These are phyloP conservation scores for Phialemonium atrogriseum DNA, from an alignment of 2,329 filamentous ascomycete genomes.

Conservation along the genomic window DNA sequence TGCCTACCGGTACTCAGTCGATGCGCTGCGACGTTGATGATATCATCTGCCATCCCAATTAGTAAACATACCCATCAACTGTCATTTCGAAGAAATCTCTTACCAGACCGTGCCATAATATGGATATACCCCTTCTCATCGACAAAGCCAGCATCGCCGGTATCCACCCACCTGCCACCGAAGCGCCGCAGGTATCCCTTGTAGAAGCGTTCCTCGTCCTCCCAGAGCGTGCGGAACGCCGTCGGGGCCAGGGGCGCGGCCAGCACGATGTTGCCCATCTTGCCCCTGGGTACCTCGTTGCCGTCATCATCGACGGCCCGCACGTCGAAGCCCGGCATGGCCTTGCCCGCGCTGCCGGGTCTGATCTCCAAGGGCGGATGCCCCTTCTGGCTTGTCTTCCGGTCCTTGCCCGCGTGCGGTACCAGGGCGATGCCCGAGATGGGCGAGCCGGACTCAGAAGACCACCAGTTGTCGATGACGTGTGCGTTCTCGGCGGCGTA, in stretches of 20 bases:
- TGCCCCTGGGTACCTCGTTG: constrained; percentile 58
- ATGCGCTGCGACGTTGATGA: constrained; percentile 94
- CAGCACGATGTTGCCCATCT: constrained; percentile 89
- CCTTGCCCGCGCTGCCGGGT: constrained; percentile 81
- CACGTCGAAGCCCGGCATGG: constrained; percentile 88
- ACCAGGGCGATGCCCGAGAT: constrained; percentile 47
- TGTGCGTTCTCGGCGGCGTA: constrained; percentile 57
- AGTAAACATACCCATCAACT: neutral
- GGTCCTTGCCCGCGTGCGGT: constrained; percentile 50
- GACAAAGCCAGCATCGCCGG: constrained; percentile 82
- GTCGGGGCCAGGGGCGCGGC: constrained; percentile 76
- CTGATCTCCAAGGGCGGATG: constrained; percentile 52
- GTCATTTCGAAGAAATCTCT: constrained; percentile 48
- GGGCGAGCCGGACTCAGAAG: constrained; percentile 49
- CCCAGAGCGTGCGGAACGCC: constrained; percentile 77
- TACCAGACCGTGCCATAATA: constrained; percentile 47
- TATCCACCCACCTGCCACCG: constrained; percentile 75
- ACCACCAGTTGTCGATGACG: constrained; percentile 55
- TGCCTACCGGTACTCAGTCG: constrained; percentile 81
- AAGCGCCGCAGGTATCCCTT: constrained; percentile 79
- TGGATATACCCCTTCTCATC: constrained; percentile 63
- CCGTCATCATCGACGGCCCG: constrained; percentile 76
- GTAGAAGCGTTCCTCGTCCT: constrained; percentile 80
- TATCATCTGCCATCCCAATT: constrained; percentile 52
- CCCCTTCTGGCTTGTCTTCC: constrained; percentile 30